These are phyloP conservation scores for Ophiocordyceps polyrhachis-furcata DNA, from an alignment of 2,329 filamentous ascomycete genomes.

Conservation along the genomic window DNA sequence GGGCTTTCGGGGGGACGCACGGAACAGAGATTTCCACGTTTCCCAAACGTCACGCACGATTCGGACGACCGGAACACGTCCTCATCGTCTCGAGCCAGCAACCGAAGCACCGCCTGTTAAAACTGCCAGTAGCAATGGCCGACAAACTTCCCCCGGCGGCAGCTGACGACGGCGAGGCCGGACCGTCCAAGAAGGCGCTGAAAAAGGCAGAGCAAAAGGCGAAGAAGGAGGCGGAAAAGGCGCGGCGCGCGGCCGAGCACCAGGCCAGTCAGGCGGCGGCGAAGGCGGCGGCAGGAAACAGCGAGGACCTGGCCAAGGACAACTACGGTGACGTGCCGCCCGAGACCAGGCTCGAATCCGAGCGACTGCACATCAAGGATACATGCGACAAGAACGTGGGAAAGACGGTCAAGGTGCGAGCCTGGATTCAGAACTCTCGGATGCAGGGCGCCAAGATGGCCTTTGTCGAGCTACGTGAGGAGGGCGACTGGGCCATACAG, in stretches of 20 bases:
- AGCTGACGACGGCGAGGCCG: conserved; percentile 1
- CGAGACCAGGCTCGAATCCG: conserved; percentile 36
- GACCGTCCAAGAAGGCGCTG: conserved; percentile 41
- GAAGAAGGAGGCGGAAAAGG: conserved; percentile 74
- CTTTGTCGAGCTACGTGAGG: conserved; percentile 70
- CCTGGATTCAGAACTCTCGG: conserved; percentile 71
- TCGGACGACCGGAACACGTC: not conserved
- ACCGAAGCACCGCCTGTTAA: not conserved
- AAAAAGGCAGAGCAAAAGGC: conserved; percentile 79
- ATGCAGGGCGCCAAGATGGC: conserved; percentile 82
- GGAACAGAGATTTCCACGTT: too few species aligned
- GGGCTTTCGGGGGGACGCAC: too few species aligned
- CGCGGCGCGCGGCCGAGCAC: conserved; percentile 51
- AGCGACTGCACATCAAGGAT: conserved; percentile 39
- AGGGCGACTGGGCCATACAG: conserved; percentile 61
- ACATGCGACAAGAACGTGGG: conserved; percentile 47
- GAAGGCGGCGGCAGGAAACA: conserved; percentile 44
- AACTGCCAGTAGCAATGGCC: not conserved
- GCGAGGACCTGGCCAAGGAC: conserved; percentile 50
- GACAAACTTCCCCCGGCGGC: conserved; percentile 1
- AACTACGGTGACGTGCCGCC: conserved; percentile 60
- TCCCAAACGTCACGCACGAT: too few species aligned
- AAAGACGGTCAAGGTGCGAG: conserved; percentile 57
- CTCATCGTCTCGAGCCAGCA: not conserved
- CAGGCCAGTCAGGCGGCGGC: conserved; percentile 52